These are phyloP conservation scores for Cutaneotrichosporon sp. DNA, from an alignment of 1,284 basidiomycete genomes.

Conservation along the genomic window DNA sequence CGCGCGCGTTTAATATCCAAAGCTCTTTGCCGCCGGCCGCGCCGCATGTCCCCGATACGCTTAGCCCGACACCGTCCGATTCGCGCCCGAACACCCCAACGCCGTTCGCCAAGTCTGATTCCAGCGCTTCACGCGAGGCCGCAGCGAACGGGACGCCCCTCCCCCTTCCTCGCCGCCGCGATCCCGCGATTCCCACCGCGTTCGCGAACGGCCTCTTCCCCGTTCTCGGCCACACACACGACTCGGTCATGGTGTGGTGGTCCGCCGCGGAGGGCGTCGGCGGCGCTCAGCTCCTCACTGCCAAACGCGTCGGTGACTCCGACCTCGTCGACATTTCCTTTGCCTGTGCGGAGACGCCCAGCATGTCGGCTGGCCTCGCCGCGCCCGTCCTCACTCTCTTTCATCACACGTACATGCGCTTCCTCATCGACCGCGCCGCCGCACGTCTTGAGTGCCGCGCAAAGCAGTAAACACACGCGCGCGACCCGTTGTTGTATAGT, in stretches of 20 bases:
- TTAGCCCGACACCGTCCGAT: neutral
- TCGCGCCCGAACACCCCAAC: neutral
- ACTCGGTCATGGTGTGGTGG: conserved; percentile 3
- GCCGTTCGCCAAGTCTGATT: neutral
- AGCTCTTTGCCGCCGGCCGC: neutral
- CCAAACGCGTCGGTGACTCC: neutral
- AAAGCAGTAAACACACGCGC: no score
- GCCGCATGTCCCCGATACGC: neutral
- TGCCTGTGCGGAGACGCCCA: neutral
- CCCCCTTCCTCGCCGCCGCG: neutral
- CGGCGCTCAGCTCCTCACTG: conserved; percentile 4
- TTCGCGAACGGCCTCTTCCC: conserved; percentile 4
- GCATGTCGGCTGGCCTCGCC: neutral
- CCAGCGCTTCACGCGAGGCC: neutral
- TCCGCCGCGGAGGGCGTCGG: neutral
- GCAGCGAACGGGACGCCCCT: neutral
- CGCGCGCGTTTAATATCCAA: neutral
- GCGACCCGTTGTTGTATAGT: no score
- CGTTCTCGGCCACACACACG: neutral
- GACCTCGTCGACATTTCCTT: neutral
- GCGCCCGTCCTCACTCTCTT: neutral
- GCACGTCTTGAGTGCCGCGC: neutral
- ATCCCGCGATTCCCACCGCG: no score
- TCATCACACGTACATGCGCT: conserved; percentile 6
- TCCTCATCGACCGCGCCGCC: conserved; percentile 6